Base-by-base conservation (phyloP, 129 eudicot species). In the Centaurea solstitialis region DNA sequence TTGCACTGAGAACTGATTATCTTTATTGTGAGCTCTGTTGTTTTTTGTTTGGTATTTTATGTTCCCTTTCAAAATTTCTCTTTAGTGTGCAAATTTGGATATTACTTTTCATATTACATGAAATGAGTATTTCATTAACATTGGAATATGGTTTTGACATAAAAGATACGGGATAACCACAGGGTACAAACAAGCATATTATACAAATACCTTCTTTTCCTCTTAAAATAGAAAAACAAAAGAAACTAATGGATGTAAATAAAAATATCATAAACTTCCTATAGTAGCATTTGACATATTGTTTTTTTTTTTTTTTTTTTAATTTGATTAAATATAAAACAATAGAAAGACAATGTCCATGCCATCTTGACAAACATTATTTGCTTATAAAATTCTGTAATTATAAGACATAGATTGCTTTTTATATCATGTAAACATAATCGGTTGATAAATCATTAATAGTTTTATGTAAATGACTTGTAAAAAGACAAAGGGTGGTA, bases 41-140 rank as follows among this genome's bases (percentile, higher is more conserved):
- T 15, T 50, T 18, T 17, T 50, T 4, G 62, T 50, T 50, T 50
- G 62, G 62, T 50, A 21, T 50, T 50, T 50, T 50, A 50, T 66
- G 65, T 23, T 50, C 11, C 40, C 53, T 64, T 40, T 73, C 40
- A 37, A 37, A 20, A 35, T 61, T 26, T 61, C 30, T 30, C 69
- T 73, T 21, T 72, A 17, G 8, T 50, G 62, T 50, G 62, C 62
- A 50, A 24, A 26, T 79, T 30, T 20, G 12, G 41, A 41, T 80
- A 73, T 39, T 80, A 59, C 72, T 26, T 80, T 59, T 39, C 73
- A 40, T 80, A 35, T 53, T 78, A 30, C 82, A 33, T 22, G 37
- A 50, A 50, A 30, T 47, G 50, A 47, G 68, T 68, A 30, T 30
- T 11, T 70, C 76, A 33, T 20, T 71, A 50, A n/a, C n/a, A 50